Conservation (phyloP, 345 rosid species). For the Brassica carinata region DNA sequence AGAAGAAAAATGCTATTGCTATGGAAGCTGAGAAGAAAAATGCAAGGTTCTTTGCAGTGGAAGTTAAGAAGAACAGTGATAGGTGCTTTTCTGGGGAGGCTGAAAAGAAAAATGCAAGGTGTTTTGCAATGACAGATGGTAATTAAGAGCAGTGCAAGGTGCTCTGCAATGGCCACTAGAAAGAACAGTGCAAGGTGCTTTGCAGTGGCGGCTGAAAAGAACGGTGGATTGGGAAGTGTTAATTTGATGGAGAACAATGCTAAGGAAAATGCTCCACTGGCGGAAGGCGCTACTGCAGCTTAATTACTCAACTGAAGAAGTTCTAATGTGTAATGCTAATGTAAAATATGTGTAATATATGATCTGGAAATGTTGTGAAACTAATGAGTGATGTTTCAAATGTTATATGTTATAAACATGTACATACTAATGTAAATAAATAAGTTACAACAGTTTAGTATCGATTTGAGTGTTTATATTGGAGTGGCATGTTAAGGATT, state of each 20-base stretch:
- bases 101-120: too few relatives aligned
- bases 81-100: too few relatives aligned
- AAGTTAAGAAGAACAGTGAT: too few relatives aligned
- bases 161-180: background rate
- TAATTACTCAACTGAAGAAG: background rate
- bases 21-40: too few relatives aligned
- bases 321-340: background rate
- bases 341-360: slow-evolving; percentile 1
- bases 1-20: background rate
- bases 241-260: background rate
- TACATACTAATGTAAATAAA: slow-evolving; percentile 3
- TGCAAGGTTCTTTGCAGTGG: too few relatives aligned
- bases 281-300: background rate
- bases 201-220: background rate
- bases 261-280: background rate
- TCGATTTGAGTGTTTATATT: background rate
- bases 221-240: background rate
- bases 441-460: background rate
- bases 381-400: background rate
- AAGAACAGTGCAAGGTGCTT: background rate
- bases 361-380: background rate
- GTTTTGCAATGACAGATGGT: background rate
- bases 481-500: too few relatives aligned
- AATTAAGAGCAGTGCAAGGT: background rate
- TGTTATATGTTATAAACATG: slow-evolving; percentile 5